Evolutionary conservation across 2,329 filamentous ascomycete genomes (phyloP), one percentile per base, ranked within the genome.

Genomic region (Aplosporella prunicola): DNA sequence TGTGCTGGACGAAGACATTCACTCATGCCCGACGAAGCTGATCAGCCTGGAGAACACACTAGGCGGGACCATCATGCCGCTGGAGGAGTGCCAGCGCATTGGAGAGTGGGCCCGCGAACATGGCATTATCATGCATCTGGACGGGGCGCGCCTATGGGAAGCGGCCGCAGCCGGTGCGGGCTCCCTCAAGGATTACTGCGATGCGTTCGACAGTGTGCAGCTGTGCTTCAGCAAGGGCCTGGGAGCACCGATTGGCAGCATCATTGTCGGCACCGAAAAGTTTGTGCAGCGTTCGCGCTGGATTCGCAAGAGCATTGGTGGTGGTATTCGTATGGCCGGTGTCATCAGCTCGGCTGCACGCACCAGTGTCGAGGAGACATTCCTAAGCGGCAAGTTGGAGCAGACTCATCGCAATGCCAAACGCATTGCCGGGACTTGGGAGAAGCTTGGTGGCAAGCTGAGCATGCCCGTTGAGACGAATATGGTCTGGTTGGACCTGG

Each of bases 1-100:
- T 4, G 68, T 80, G 0, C 55, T 87, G 16, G 67, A 70, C 45
- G 72, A 82, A 38, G 76, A 93, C 48, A 72, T 91, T 14, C 85
- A 93, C 55, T 67, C 70, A 20, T 87, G 82, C 51, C 86, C 87
- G 0, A 93, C 87, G 0, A 75, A 75, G 29, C 73, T 94, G 34
- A 84, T 95, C 47, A 79, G 75, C 44, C 66, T 94, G 32, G 87
- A 95, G 55, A 94, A 93, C 55, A 94, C 88, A 1, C 71, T 93
- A 33, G 75, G 76, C 39, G 87, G 87, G 16, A 77, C 78, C 50
- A 68, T 94, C 29, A 80, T 84, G 69, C 88, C 87, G 0, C 68
- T 93, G 1, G 60, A 63, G 2, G 86, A 93, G 56, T 71, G 78
- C 8, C 68, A 66, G 41, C 68, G 72, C 28, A 93, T 94, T 50